phyloP scores from a whole-genome alignment of 2,329 filamentous ascomycete genomes.

The Penicillium decumbens region DNA sequence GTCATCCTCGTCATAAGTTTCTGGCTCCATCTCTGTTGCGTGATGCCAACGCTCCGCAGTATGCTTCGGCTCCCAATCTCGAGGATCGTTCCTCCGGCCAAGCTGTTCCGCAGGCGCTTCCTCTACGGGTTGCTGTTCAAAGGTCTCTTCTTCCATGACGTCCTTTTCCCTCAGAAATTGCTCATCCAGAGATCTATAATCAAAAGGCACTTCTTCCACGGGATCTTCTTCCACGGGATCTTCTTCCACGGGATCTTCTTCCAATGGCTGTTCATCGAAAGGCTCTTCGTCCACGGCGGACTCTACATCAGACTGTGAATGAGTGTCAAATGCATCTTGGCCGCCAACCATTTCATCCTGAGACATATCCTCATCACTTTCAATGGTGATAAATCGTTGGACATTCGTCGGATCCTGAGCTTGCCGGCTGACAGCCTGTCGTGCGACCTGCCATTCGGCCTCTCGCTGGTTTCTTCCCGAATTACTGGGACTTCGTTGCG shows the following conservation, averaged over 20 bases:
- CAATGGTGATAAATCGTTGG: conserved; percentile 44
- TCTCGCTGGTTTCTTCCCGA: conserved; percentile 25
- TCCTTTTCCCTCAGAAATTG: conserved; percentile 7
- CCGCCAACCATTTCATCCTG: conserved; percentile 13
- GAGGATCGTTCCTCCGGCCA: neutral
- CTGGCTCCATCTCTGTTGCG: neutral
- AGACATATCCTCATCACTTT: conserved; percentile 34
- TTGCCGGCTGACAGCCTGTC: conserved; percentile 42
- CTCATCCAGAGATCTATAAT: neutral
- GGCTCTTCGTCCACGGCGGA: neutral
- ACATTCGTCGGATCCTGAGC: conserved; percentile 40
- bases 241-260: conserved; percentile 3
- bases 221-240: conserved; percentile 5
- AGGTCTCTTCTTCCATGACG: neutral
- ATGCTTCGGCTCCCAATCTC: neutral
- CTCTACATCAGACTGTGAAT: conserved; percentile 2
- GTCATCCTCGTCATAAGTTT: conserved; percentile 6
- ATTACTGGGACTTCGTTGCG: neutral
- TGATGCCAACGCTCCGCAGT: neutral
- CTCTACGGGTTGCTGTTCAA: conserved; percentile 6
- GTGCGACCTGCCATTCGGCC: conserved; percentile 44
- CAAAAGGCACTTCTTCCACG: conserved; percentile 2
- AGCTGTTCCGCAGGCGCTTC: conserved; percentile 5
- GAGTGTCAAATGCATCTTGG: conserved; percentile 1
- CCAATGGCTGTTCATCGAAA: neutral